Percentiles rank a stretch among this genome's conserved stretches.
Conservation (phyloP, 2,329 filamentous ascomycete species). For the Aquanectria penicillioides region DNA sequence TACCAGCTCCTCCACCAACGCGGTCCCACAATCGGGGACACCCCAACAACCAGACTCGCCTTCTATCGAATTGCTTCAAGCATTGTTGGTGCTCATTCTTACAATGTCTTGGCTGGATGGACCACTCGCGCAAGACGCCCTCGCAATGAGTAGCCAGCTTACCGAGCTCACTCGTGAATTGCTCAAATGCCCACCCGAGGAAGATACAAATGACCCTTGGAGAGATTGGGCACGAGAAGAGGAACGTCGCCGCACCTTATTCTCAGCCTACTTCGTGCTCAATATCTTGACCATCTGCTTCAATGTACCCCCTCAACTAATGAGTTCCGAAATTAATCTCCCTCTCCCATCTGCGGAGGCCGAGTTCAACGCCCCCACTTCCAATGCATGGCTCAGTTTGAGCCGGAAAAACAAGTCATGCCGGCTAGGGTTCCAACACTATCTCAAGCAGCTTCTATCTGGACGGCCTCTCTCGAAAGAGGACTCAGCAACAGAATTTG, state of each 20-base stretch:
- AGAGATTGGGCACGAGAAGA: conserved; percentile 57
- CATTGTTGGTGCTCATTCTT: conserved; percentile 63
- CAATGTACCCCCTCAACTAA: conserved; percentile 66
- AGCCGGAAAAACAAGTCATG: neutral
- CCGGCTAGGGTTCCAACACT: neutral
- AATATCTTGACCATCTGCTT: conserved; percentile 71
- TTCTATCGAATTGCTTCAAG: conserved; percentile 58
- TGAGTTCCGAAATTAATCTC: conserved; percentile 44
- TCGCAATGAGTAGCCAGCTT: conserved; percentile 65
- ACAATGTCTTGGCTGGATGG: conserved; percentile 69
- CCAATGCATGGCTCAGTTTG: neutral
- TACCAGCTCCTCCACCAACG: neutral
- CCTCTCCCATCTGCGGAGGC: neutral
- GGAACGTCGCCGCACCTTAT: conserved; percentile 40
- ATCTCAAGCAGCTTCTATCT: neutral
- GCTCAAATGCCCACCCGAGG: conserved; percentile 51
- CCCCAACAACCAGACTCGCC: neutral
- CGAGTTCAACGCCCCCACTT: neutral
- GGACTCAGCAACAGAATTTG: conserved; percentile 56
- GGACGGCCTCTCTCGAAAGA: neutral
- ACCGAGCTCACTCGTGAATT: conserved; percentile 63
- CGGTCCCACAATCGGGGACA: neutral
- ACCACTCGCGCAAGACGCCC: conserved; percentile 64
- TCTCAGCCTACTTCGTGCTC: conserved; percentile 61
- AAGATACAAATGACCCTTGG: conserved; percentile 45